Evolutionary conservation across 352 stramenopile species (phyloP), one percentile per base, ranked within the genome.

Genomic region (Pythium oligandrum): DNA sequence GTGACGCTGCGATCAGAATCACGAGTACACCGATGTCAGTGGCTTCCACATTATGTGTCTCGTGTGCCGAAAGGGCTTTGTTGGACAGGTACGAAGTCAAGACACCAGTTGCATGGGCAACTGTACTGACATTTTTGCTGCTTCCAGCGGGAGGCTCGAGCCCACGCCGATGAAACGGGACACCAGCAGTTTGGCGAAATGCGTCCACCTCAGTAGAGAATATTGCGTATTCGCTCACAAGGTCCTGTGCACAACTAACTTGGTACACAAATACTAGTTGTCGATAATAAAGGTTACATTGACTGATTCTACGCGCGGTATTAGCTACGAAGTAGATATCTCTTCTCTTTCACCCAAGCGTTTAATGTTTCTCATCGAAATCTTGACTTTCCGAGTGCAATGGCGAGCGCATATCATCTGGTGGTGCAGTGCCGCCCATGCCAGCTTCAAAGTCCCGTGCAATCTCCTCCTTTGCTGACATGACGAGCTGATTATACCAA

Each of bases 181-280:
- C 83, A 93, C 49, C 79, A 83, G 55, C 66, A 85, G 54, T 93
- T 93, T 68, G 83, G 80, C 17, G 83, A 93, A 66, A 39, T 88
- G 12, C 59, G 61, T 26, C 51, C 50, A 8, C 42, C 17, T 3
- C 36, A 44, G 32, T 64, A 56, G 45, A 37, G 17, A 26, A 26
- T 26, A 26, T 26, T 26, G 17, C 17, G 17, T 26, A 26, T 26
- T 26, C 17, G 17, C 17, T 26, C 17, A 26, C 17, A 26, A 26
- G 17, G 17, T 26, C 17, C 17, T 26, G 17, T 26, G 17, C 17
- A 26, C 17, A 26, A 26, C 17, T 26, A 26, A 26, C 17, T 26
- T 26, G 38, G 38, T 42, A 12, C 38, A 12, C 7, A 8, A 42
- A 42, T 0, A 42, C 38, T 12, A 42, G 38, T 26, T 26, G 17